Evolutionary conservation across 331 rosid genomes (phyloP).

Genomic region (Arachis monticola): DNA sequence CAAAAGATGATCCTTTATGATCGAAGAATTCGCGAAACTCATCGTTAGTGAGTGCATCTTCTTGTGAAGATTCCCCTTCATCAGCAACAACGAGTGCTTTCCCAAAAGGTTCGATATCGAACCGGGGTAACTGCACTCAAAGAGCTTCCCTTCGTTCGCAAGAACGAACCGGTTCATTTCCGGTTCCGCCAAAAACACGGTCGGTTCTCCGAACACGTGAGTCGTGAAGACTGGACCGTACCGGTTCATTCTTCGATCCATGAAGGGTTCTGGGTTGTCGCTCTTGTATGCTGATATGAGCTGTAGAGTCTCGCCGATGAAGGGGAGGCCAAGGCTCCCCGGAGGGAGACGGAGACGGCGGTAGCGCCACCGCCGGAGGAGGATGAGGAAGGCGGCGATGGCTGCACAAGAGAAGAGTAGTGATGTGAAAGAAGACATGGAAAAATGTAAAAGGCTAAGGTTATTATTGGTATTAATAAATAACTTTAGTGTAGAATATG

Average conservation of each 20-base stretch:
- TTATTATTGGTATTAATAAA: too few relatives aligned
- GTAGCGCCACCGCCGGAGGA: constrained; percentile 48
- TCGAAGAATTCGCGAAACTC: constrained; percentile 82
- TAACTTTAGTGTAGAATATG: not conserved
- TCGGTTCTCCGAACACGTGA: constrained; percentile 90
- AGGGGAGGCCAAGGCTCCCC: constrained; percentile 79
- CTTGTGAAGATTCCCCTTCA: constrained; percentile 85
- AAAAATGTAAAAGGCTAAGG: not conserved
- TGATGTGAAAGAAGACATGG: constrained; percentile 40
- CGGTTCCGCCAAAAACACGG: constrained; percentile 88
- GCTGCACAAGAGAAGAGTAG: constrained; percentile 23
- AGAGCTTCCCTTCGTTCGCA: constrained; percentile 86
- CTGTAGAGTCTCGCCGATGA: constrained; percentile 87
- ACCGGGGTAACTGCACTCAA: constrained; percentile 89
- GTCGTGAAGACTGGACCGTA: constrained; percentile 87
- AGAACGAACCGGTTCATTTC: constrained; percentile 86
- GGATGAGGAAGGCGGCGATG: constrained; percentile 37
- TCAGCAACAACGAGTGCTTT: constrained; percentile 75
- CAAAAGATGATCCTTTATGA: constrained; percentile 72
- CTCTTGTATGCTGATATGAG: constrained; percentile 91
- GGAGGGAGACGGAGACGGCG: constrained; percentile 67
- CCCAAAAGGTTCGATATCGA: constrained; percentile 88
- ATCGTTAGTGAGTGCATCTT: constrained; percentile 91
- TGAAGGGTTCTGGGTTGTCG: constrained; percentile 91
- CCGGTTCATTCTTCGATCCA: constrained; percentile 73